Evolutionary conservation across 768 basidiomycete genomes (phyloP), one percentile per base, ranked within the genome.

Genomic region (Xerocomellus chrysenteron): DNA sequence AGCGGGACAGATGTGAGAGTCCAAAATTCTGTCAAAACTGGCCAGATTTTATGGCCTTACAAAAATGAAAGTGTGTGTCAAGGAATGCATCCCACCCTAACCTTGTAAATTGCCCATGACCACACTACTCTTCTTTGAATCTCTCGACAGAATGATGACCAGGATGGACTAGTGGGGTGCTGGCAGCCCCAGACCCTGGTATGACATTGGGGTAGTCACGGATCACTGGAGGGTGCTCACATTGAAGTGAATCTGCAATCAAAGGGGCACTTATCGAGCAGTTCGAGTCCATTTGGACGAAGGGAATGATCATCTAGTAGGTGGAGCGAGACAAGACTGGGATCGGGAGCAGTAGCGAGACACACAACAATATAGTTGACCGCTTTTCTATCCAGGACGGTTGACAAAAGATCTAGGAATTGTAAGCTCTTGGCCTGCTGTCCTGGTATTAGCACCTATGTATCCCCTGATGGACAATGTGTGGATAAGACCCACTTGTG

Each of bases 391-490:
- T 98, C 96, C 57, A 97, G 72, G 2, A 76, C 68, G 59, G 90
- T 97, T 56, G 92, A 90, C 4, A 93, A 94, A 26, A 99, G 73
- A 69, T 99, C 95, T 35, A 98, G 80, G 73, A 94, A 97, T 57
- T 90, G 86, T 10, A 98, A 73, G 50, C 73, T 81, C 62, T 82
- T 83, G 13, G 93, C 86, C 90, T 95, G 5, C 1, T 28, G 17
- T 35, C 19, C 2, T 14, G 8, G 24, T 26, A 39, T 68, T 3
- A 54, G 51, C 16, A n/a, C 5, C 19, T 26, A 21, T 21, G 21
- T 21, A 10, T 3, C 5, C 32, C 5, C 3, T 1, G 10, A 24
- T 6, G 10, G 7, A 16, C 6, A 5, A 43, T 17, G 19, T 10
- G 36, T n/a, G 21, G 8, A 17, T 46, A 21, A 19, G 19, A 55